These are phyloP conservation scores for Nevesoporus exiguus DNA, from an alignment of 768 basidiomycete genomes.

Conservation along the genomic window DNA sequence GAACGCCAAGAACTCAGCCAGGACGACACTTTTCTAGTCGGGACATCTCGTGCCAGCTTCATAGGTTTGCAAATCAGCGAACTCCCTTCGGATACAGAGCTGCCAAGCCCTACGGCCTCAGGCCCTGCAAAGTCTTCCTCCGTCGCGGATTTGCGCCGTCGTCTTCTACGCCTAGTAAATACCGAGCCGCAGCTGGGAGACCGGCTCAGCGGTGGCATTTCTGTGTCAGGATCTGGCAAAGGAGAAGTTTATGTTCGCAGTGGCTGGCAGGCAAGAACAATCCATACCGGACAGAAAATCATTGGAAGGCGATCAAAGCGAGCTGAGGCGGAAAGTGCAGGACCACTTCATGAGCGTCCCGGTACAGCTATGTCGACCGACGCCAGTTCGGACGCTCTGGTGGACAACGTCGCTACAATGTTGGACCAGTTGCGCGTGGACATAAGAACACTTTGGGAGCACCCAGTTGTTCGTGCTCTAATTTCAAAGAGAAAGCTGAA, in stretches of 20 bases:
- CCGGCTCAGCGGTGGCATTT: slow-evolving; percentile 69
- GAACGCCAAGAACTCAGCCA: slow-evolving; percentile 32
- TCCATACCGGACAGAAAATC: slow-evolving; percentile 45
- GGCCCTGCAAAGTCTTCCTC: slow-evolving; percentile 23
- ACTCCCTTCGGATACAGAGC: slow-evolving; percentile 11
- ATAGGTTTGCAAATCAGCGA: slow-evolving; percentile 5
- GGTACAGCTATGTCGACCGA: slow-evolving; percentile 27
- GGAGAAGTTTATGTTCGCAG: slow-evolving; percentile 73
- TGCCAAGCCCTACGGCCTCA: slow-evolving; percentile 8
- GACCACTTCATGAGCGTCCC: slow-evolving; percentile 29
- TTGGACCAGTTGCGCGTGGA: slow-evolving; percentile 58
- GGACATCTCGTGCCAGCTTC: slow-evolving; percentile 11
- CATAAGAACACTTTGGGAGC: slow-evolving; percentile 68
- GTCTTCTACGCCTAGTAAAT: slow-evolving; percentile 57
- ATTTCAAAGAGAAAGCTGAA: slow-evolving; percentile 67
- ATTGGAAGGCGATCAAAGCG: slow-evolving; percentile 29
- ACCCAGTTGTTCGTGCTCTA: slow-evolving; percentile 65
- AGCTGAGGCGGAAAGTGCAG: slow-evolving; percentile 23
- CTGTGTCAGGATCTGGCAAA: slow-evolving; percentile 72
- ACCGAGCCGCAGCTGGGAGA: slow-evolving; percentile 64
- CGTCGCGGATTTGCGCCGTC: slow-evolving; percentile 55
- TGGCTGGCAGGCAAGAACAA: slow-evolving; percentile 75
- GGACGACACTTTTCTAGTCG: slow-evolving; percentile 22
- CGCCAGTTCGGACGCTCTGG: slow-evolving; percentile 49
- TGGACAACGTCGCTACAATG: slow-evolving; percentile 59